Evolutionary conservation across 2,329 filamentous ascomycete species (phyloP), one percentile per base, ranked within the genome.

Genomic region (Colletotrichum lindemuthianum): DNA sequence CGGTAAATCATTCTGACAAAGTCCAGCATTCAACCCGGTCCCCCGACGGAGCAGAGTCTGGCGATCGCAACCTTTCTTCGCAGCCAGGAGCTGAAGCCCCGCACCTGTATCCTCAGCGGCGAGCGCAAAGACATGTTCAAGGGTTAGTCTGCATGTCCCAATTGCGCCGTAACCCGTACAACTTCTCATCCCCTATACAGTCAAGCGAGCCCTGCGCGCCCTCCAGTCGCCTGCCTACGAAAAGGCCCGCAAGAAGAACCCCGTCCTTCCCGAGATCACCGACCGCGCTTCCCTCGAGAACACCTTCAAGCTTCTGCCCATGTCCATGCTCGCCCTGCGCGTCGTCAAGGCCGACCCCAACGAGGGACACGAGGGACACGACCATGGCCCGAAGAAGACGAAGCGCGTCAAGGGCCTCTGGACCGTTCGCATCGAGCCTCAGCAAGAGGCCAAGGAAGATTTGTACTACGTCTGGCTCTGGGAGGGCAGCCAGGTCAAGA

Each of bases 121-220:
- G 94, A 97, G 84, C 88, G 96, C 73, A 98, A 97, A 81, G 95
- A 99, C 70, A 96, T 99, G 92, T 98, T 99, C 79, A 91, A 90
- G 85, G 93, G 93, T 95, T 82, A 53, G 74, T 13, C n/a, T 49
- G 3, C 5, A 11, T 11, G 13, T 32, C 10, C n/a, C 15, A 13
- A 41, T 13, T 15, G 9, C 67, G 24, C 6, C n/a, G 8, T 5
- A n/a, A 3, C 34, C 37, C 24, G 24, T 24, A 24, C 24, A 24
- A 24, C 24, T 12, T 24, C 47, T 65, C 6, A 65, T 32, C 5
- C 6, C 12, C 41, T 24, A 44, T 59, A 70, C 69, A 97, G 96
- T 99, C 77, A 98, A 98, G 85, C 92, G 96, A 75, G 96, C 96
- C 44, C 90, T 99, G 67, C 92, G 96, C 72, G 93, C 92, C 34